Conservation (phyloP, 2,329 filamentous ascomycete species). For the Alternaria triticina region DNA sequence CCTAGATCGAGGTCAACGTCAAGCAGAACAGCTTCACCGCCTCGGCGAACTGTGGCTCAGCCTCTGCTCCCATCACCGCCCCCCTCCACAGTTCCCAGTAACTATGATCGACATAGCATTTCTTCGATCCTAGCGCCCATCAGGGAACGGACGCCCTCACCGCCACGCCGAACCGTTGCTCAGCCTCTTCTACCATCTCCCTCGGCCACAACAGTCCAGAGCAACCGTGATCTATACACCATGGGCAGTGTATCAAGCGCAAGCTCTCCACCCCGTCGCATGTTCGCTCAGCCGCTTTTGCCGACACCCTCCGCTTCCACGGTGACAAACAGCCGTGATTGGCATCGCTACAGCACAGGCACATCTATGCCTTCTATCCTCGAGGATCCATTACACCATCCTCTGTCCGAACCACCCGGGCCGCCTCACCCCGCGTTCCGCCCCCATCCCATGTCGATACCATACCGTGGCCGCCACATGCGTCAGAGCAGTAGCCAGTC, state of each 20-base stretch:
- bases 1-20: constrained; percentile 19
- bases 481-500: constrained; percentile 4
- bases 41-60: constrained; percentile 32
- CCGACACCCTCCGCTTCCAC: constrained; percentile 41
- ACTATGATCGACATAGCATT: constrained; percentile 29
- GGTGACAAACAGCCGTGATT: constrained; percentile 28
- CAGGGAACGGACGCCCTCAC: constrained; percentile 24
- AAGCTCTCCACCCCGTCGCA: constrained; percentile 22
- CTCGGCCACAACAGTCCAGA: constrained; percentile 35
- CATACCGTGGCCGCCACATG: background rate
- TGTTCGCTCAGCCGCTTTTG: constrained; percentile 34
- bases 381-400: constrained; percentile 31
- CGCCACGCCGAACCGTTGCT: constrained; percentile 30
- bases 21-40: constrained; percentile 18
- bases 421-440: constrained; percentile 30
- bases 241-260: background rate
- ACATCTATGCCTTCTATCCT: constrained; percentile 43
- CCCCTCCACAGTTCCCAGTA: constrained; percentile 33
- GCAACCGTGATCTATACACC: constrained; percentile 22
- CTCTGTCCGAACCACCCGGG: constrained; percentile 3
- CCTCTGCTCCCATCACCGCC: constrained; percentile 43
- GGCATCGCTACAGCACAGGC: constrained; percentile 27
- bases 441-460: constrained; percentile 7
- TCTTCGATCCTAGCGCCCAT: constrained; percentile 35
- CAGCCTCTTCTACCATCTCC: constrained; percentile 42